These are phyloP conservation scores for Cutaneotrichosporon arboriforme DNA, from an alignment of 1,284 basidiomycete species.

Conservation along the genomic window DNA sequence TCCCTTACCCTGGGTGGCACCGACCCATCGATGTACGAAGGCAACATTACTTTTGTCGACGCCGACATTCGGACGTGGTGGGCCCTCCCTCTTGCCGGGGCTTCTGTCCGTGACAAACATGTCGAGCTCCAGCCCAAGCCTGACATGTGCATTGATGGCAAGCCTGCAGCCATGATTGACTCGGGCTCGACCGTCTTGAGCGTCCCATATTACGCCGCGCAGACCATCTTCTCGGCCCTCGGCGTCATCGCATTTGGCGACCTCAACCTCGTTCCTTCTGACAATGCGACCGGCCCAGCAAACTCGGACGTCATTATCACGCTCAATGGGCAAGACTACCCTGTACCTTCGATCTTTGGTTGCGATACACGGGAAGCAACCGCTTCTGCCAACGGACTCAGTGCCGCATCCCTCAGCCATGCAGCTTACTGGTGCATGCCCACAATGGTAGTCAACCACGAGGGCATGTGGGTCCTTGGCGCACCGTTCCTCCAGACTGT, in stretches of 20 bases:
- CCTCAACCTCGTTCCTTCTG: background rate
- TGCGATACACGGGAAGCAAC: background rate
- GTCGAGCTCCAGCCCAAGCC: background rate
- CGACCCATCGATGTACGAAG: background rate
- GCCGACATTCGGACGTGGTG: background rate
- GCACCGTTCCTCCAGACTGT: constrained; percentile 2
- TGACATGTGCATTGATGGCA: background rate
- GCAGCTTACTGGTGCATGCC: background rate
- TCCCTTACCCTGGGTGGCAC: constrained; percentile 1
- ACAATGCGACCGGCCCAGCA: background rate
- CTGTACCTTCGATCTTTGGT: background rate
- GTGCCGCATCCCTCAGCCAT: background rate
- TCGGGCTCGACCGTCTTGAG: background rate
- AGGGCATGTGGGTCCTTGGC: background rate
- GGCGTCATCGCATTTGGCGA: background rate
- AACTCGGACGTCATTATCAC: background rate
- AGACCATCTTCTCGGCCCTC: background rate
- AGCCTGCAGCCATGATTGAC: background rate
- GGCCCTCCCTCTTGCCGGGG: constrained; percentile 3
- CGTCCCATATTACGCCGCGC: background rate
- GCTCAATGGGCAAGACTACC: background rate
- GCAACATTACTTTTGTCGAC: constrained; percentile 1
- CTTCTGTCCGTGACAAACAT: background rate
- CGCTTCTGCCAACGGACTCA: background rate
- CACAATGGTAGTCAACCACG: background rate